Evolutionary conservation across 2,329 filamentous ascomycete species (phyloP).

Genomic region (Fusarium sp.): DNA sequence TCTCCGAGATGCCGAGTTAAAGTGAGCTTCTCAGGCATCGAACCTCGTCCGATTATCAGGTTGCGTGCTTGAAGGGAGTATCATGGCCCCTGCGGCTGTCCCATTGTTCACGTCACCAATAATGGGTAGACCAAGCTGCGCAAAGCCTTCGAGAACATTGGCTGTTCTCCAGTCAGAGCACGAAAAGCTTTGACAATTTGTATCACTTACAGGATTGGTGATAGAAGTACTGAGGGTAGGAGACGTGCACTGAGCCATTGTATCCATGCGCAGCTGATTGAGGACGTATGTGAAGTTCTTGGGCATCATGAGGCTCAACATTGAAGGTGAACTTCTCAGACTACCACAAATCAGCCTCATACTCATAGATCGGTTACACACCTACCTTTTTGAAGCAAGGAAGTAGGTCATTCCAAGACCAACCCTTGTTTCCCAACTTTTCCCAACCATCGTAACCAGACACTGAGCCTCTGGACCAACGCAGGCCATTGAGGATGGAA

Average conservation of each 20-base stretch:
- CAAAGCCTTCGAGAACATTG: constrained; percentile 12
- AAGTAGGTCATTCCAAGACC: constrained; percentile 50
- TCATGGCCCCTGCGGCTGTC: constrained; percentile 9
- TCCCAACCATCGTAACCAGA: constrained; percentile 57
- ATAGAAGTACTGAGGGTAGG: constrained; percentile 20
- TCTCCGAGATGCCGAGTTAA: not conserved
- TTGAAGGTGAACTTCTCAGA: constrained; percentile 16
- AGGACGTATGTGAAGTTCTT: constrained; percentile 10
- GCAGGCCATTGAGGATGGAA: constrained; percentile 52
- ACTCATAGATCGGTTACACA: not conserved
- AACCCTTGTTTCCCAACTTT: constrained; percentile 55
- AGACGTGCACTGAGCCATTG: constrained; percentile 19
- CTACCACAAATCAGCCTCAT: not conserved
- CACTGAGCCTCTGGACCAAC: constrained; percentile 49
- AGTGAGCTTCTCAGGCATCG: constrained; percentile 23
- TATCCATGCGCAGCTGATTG: not conserved
- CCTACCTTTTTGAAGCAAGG: constrained; percentile 56
- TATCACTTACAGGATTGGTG: constrained; percentile 1
- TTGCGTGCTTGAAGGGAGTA: constrained; percentile 27
- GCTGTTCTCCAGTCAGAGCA: not conserved
- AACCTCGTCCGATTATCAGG: constrained; percentile 6
- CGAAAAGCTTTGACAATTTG: not conserved
- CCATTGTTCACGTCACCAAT: constrained; percentile 19
- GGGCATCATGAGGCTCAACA: not conserved
- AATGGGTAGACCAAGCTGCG: constrained; percentile 19